phyloP scores from a whole-genome alignment of 1,284 basidiomycete species.

The Sphagnurus paluster region DNA sequence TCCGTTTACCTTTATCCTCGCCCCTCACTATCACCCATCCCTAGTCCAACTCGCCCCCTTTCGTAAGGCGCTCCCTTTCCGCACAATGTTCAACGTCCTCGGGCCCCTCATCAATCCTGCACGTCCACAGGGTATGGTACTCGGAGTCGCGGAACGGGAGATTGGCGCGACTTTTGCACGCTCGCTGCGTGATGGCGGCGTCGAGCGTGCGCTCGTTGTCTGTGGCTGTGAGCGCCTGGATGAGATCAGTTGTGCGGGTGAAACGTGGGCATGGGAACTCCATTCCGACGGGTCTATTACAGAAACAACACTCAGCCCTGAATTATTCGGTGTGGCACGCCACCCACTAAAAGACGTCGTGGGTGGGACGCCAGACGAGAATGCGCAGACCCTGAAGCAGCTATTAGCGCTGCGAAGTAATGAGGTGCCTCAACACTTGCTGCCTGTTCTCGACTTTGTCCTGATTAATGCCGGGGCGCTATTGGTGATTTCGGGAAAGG shows the following conservation, averaged over 20 bases:
- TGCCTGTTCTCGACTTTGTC: conserved; percentile 14
- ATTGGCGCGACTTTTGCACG: conserved; percentile 87
- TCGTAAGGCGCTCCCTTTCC: conserved; percentile 88
- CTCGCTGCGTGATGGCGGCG: conserved; percentile 68
- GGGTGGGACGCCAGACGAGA: conserved; percentile 13
- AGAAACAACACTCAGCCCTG: conserved; percentile 11
- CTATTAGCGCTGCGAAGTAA: conserved; percentile 12
- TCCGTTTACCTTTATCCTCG: conserved; percentile 92
- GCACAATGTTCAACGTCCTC: conserved; percentile 96
- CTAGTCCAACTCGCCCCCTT: conserved; percentile 85
- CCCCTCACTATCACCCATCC: conserved; percentile 90
- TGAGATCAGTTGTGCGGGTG: conserved; percentile 92
- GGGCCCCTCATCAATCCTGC: conserved; percentile 96
- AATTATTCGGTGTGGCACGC: conserved; percentile 15
- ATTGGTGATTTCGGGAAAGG: conserved; percentile 14
- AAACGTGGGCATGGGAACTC: conserved; percentile 56
- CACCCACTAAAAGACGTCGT: conserved; percentile 15
- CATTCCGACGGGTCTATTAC: conserved; percentile 9
- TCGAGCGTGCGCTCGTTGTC: conserved; percentile 87
- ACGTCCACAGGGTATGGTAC: conserved; percentile 80
- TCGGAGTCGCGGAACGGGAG: conserved; percentile 86
- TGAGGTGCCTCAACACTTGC: conserved; percentile 9
- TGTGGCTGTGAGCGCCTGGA: conserved; percentile 93
- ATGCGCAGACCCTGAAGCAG: conserved; percentile 13
- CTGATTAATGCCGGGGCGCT: conserved; percentile 16